Evolutionary conservation across 257 asterid species (phyloP).

Genomic region (Salvia miltiorrhiza): DNA sequence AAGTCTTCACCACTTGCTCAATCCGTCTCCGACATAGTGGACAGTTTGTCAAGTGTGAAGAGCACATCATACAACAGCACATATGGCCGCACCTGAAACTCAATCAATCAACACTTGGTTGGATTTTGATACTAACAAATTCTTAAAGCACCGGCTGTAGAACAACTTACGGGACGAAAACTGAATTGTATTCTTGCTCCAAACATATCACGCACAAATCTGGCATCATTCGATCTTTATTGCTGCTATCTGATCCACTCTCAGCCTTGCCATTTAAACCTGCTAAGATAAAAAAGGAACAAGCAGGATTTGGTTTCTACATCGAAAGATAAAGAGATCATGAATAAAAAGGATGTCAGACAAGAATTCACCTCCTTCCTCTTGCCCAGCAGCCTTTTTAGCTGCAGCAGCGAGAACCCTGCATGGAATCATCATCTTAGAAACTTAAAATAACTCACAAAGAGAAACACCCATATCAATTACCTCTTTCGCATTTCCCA

Average conservation of each 20-base stretch:
- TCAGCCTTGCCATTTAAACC: constrained; percentile 54
- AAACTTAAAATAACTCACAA: not conserved
- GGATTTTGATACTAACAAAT: not conserved
- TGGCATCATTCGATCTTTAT: constrained; percentile 58
- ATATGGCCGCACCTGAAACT: constrained; percentile 94
- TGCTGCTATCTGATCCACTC: constrained; percentile 45
- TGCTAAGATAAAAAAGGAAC: constrained; percentile 23
- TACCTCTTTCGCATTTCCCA: constrained; percentile 89
- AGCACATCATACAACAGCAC: constrained; percentile 92
- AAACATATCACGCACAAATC: constrained; percentile 93
- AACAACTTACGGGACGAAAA: constrained; percentile 88
- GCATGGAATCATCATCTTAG: constrained; percentile 20
- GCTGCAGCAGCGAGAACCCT: constrained; percentile 96
- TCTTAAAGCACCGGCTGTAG: not conserved
- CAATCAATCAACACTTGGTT: constrained; percentile 13
- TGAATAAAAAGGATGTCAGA: not conserved
- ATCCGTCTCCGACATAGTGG: constrained; percentile 88
- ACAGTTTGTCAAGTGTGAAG: constrained; percentile 84
- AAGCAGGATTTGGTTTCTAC: not conserved
- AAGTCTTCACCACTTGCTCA: constrained; percentile 79
- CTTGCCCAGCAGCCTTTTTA: constrained; percentile 42
- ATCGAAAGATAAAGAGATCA: not conserved
- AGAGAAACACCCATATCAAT: not conserved
- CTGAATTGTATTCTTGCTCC: constrained; percentile 94
- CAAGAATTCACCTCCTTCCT: constrained; percentile 52